Evolutionary conservation across 2,329 filamentous ascomycete genomes (phyloP).

Genomic region (Clonostachys rhizophaga): DNA sequence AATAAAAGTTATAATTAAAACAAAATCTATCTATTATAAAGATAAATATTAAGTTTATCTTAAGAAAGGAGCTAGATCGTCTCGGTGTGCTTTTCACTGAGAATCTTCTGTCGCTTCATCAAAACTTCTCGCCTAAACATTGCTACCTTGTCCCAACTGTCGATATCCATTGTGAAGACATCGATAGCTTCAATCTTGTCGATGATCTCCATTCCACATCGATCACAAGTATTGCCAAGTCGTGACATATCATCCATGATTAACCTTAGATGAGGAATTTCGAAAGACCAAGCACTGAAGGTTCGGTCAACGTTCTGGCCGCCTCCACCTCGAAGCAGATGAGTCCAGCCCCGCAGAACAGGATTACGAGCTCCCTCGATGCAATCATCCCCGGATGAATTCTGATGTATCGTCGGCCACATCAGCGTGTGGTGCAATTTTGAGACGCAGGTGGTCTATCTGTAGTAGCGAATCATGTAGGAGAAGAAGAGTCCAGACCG

Average conservation of each 20-base stretch:
- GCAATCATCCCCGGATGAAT: slow-evolving; percentile 11
- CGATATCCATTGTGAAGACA: background rate
- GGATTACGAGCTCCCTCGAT: slow-evolving; percentile 8
- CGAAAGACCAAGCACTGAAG: slow-evolving; percentile 3
- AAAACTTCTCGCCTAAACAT: slow-evolving; percentile 25
- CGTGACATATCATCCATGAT: no score
- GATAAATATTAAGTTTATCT: no score
- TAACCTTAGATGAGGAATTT: background rate
- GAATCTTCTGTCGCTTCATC: slow-evolving; percentile 3
- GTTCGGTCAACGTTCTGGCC: slow-evolving; percentile 1
- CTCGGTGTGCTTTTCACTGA: no score
- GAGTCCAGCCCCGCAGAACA: no score
- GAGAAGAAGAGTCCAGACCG: no score
- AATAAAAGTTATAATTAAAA: no score
- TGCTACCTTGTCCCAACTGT: background rate
- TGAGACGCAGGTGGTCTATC: background rate
- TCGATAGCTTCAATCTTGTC: background rate
- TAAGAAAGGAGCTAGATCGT: background rate
- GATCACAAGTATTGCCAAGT: no score
- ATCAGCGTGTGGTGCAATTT: slow-evolving; percentile 4
- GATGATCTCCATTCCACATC: no score
- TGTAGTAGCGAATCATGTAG: no score
- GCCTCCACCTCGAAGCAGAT: slow-evolving; percentile 6
- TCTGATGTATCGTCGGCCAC: slow-evolving; percentile 2
- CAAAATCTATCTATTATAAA: no score